Percentiles rank a stretch among this genome's conserved stretches.
These are phyloP conservation scores for Aspergillus ellipticus DNA, from an alignment of 495 filamentous ascomycete species.

Conservation along the genomic window DNA sequence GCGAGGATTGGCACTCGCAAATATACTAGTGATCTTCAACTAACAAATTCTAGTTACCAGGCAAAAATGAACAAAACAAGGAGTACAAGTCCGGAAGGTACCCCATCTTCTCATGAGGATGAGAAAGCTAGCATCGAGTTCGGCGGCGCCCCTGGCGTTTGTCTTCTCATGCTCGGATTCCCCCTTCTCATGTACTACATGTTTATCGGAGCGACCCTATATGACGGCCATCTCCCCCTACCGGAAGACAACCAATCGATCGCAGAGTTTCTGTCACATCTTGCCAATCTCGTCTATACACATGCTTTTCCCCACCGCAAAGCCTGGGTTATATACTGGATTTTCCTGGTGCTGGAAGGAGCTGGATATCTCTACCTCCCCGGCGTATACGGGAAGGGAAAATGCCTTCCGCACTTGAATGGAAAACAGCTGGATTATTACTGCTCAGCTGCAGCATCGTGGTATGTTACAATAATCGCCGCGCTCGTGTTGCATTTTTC, in stretches of 20 bases:
- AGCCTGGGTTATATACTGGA: conserved; percentile 88
- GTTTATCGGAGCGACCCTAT: conserved; percentile 91
- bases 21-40: not conserved
- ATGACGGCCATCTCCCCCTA: conserved; percentile 71
- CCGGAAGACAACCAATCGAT: conserved; percentile 57
- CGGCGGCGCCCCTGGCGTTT: conserved; percentile 71
- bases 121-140: conserved; percentile 62
- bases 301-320: conserved; percentile 69
- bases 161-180: conserved; percentile 79
- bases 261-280: conserved; percentile 59
- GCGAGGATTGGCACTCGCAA: no score
- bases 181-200: conserved; percentile 95
- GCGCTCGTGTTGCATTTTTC: conserved; percentile 64
- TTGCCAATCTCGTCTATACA: conserved; percentile 64
- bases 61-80: not conserved
- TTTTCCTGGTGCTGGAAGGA: conserved; percentile 71
- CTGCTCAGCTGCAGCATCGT: conserved; percentile 76
- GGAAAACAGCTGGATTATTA: conserved; percentile 80
- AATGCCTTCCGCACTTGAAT: conserved; percentile 71
- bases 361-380: conserved; percentile 74
- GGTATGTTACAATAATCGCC: conserved; percentile 74
- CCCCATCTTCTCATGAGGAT: not conserved
- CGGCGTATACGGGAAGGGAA: conserved; percentile 73
- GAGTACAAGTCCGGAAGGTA: not conserved
- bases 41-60: not conserved